phyloP scores from a whole-genome alignment of 176 grass and related monocot species.

The Carex scoparia region DNA sequence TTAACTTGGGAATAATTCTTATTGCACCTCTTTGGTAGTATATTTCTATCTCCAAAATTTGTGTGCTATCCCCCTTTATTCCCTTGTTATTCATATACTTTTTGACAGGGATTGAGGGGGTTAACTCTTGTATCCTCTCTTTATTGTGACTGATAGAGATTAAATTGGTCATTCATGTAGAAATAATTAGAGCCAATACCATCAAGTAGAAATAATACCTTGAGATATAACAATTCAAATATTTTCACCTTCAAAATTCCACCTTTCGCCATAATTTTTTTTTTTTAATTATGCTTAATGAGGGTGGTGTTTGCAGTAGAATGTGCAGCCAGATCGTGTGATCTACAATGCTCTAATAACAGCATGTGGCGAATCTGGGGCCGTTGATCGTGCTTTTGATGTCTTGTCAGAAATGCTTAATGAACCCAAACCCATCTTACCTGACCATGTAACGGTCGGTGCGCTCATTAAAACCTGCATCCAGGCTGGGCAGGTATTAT shows the following conservation, averaged over 20 bases:
- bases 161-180: neutral
- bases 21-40: neutral
- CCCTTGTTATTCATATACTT: neutral
- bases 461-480: conserved; percentile 90
- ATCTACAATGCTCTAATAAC: conserved; percentile 98
- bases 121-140: neutral
- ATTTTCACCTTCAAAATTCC: neutral
- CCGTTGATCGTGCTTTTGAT: conserved; percentile 96
- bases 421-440: conserved; percentile 59
- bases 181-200: neutral
- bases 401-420: conserved; percentile 88
- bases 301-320: conserved; percentile 78
- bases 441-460: conserved; percentile 96
- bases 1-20: neutral
- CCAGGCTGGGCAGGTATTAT: conserved; percentile 66
- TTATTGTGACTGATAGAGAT: neutral
- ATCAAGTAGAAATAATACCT: neutral
- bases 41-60: neutral
- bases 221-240: neutral
- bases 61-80: neutral
- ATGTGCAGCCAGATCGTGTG: conserved; percentile 98
- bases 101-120: neutral
- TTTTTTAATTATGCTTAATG: conserved; percentile 39
- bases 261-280: neutral
- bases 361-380: conserved; percentile 95